These are phyloP conservation scores for Hygrophila difformis DNA, from an alignment of 257 asterid species.

Conservation along the genomic window DNA sequence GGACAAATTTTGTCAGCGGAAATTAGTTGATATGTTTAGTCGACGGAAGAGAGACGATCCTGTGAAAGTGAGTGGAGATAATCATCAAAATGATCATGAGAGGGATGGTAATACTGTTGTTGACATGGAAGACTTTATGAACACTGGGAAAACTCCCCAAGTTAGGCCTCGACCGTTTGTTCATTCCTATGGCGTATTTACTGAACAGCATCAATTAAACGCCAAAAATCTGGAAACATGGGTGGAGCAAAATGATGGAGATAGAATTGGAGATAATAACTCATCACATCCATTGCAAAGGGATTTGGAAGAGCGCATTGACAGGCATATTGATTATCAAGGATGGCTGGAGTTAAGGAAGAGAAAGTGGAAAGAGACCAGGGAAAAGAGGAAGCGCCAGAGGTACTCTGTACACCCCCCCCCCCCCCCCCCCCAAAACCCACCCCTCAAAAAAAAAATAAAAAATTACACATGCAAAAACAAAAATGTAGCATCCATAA, in stretches of 20 bases:
- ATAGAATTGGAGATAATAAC: slow-evolving; percentile 22
- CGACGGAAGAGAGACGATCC: slow-evolving; percentile 35
- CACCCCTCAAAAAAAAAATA: too few species aligned
- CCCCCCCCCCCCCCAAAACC: too few species aligned
- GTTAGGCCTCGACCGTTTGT: slow-evolving; percentile 63
- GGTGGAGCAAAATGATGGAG: slow-evolving; percentile 27
- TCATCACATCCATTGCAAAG: slow-evolving; percentile 27
- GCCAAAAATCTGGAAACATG: slow-evolving; percentile 28
- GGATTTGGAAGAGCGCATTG: slow-evolving; percentile 45
- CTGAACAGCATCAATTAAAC: slow-evolving; percentile 26
- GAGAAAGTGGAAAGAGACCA: slow-evolving; percentile 86
- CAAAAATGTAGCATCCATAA: too few species aligned
- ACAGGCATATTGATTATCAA: slow-evolving; percentile 61
- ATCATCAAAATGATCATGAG: slow-evolving; percentile 22
- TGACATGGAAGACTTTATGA: slow-evolving; percentile 82
- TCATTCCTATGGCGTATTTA: slow-evolving; percentile 40
- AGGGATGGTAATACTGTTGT: slow-evolving; percentile 34
- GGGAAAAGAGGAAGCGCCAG: slow-evolving; percentile 81
- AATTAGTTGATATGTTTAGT: slow-evolving; percentile 75
- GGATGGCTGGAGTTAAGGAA: slow-evolving; percentile 93
- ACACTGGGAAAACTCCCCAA: slow-evolving; percentile 29
- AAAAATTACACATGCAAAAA: too few species aligned
- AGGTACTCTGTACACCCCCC: too few species aligned
- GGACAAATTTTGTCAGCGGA: slow-evolving; percentile 89
- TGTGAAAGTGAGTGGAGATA: slow-evolving; percentile 22